Conservation (phyloP, 495 filamentous ascomycete genomes). For the Aspergillus funiculosus region DNA sequence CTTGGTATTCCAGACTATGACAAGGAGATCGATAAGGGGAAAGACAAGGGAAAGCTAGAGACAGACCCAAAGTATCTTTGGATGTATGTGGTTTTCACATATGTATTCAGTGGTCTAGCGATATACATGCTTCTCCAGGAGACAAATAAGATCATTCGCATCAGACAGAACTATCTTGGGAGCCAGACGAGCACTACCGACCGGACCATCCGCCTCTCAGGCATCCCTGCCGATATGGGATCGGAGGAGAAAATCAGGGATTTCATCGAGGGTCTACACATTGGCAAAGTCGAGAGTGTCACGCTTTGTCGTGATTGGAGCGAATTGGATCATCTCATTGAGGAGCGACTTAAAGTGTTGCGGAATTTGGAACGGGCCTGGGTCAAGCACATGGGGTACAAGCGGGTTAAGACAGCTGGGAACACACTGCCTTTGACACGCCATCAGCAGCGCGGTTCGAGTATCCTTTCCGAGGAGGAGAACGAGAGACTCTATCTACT, state of each 20-base stretch:
- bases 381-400: conserved; percentile 61
- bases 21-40: conserved; percentile 18
- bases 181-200: conserved; percentile 91
- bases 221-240: conserved; percentile 73
- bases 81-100: conserved; percentile 88
- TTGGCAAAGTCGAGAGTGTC: conserved; percentile 91
- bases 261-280: conserved; percentile 77
- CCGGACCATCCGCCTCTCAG: conserved; percentile 85
- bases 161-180: conserved; percentile 87
- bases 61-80: conserved; percentile 62
- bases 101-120: conserved; percentile 76
- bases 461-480: conserved; percentile 35
- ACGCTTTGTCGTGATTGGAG: conserved; percentile 85
- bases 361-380: conserved; percentile 79
- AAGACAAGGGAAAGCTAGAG: conserved; percentile 28
- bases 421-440: conserved; percentile 48
- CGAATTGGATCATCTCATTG: conserved; percentile 70
- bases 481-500: conserved; percentile 51
- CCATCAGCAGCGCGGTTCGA: conserved; percentile 38
- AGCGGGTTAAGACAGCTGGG: conserved; percentile 41
- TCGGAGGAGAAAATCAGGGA: conserved; percentile 80
- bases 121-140: conserved; percentile 78
- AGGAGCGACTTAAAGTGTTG: conserved; percentile 57
- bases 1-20: conserved; percentile 40
- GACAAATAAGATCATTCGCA: conserved; percentile 74